These are phyloP conservation scores for Candolleomyces efflorescens DNA, from an alignment of 768 basidiomycete genomes.

Conservation along the genomic window DNA sequence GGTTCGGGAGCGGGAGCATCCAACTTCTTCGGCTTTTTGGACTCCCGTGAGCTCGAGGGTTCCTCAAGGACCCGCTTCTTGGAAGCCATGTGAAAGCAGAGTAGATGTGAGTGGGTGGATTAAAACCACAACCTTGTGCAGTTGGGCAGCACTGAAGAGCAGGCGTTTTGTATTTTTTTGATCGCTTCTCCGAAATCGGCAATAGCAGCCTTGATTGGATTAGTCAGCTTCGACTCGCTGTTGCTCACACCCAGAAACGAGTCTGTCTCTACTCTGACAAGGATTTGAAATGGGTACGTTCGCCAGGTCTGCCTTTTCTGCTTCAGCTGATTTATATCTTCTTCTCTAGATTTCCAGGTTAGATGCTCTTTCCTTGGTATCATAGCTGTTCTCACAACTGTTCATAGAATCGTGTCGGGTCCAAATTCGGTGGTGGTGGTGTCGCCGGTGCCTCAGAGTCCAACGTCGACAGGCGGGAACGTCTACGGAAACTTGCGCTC, in stretches of 20 bases:
- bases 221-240: not conserved
- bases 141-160: not conserved
- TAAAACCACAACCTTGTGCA: not conserved
- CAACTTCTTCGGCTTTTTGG: conserved; percentile 59
- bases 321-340: not conserved
- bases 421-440: conserved; percentile 94
- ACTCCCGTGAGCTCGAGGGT: conserved; percentile 37
- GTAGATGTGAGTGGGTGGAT: not conserved
- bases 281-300: conserved; percentile 30
- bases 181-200: not conserved
- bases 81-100: conserved; percentile 34
- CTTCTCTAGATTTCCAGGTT: conserved; percentile 64
- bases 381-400: conserved; percentile 11
- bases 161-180: conserved; percentile 4
- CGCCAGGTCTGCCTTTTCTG: conserved; percentile 13
- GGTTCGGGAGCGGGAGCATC: conserved; percentile 25
- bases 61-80: conserved; percentile 65
- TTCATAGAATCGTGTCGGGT: conserved; percentile 87
- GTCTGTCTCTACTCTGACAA: no score
- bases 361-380: conserved; percentile 10
- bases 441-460: conserved; percentile 93
- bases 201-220: not conserved
- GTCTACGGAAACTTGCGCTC: conserved; percentile 89
- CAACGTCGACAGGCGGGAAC: conserved; percentile 93
- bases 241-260: no score